These are phyloP conservation scores for Sporothrix pallida DNA, from an alignment of 2,329 filamentous ascomycete genomes.

Conservation along the genomic window DNA sequence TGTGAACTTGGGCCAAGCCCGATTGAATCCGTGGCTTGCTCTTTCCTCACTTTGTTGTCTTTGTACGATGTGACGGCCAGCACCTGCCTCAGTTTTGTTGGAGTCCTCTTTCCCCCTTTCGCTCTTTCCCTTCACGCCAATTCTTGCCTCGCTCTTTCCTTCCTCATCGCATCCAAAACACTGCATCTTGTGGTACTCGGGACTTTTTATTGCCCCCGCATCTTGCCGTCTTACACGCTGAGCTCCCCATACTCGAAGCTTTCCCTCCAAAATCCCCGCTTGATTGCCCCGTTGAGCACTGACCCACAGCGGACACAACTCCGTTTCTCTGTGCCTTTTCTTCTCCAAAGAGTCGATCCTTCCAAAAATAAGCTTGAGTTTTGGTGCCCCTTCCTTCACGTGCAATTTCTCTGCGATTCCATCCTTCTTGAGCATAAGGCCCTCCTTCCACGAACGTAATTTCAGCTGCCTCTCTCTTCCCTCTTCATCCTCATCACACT, in stretches of 20 bases:
- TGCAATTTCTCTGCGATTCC: background rate
- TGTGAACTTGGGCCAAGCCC: constrained; percentile 5
- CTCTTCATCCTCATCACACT: background rate
- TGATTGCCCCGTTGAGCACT: background rate
- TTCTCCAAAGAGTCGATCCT: background rate
- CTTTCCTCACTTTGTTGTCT: background rate
- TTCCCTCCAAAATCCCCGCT: background rate
- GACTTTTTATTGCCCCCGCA: constrained; percentile 1
- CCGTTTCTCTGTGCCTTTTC: constrained; percentile 10
- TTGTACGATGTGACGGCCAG: background rate
- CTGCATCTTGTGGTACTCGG: background rate
- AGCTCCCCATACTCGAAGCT: background rate
- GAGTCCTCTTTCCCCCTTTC: no score
- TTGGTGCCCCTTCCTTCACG: background rate
- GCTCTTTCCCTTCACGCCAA: no score
- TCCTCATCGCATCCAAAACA: background rate
- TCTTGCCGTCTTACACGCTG: background rate
- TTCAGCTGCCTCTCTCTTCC: background rate
- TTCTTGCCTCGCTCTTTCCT: background rate
- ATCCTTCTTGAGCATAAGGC: constrained; percentile 2
- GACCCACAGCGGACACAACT: constrained; percentile 17
- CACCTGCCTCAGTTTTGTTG: background rate
- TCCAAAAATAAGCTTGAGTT: constrained; percentile 18
- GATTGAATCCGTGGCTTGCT: background rate
- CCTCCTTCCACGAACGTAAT: background rate